Evolutionary conservation across 208 protist species (phyloP).

Genomic region (Trypanosoma cruzi): DNA sequence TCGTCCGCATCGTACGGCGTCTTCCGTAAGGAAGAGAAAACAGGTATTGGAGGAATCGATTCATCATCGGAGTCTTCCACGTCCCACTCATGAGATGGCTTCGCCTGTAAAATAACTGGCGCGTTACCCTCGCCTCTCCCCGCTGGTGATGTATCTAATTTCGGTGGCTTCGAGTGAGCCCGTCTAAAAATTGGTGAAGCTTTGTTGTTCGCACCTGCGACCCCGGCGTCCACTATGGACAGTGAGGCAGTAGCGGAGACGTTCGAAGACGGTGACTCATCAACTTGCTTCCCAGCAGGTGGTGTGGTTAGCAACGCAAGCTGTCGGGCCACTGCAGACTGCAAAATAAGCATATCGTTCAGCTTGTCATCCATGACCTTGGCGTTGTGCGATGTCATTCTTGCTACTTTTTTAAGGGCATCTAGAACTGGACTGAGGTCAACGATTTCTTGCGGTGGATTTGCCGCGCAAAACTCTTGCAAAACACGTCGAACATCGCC

Average conservation of each 20-base stretch:
- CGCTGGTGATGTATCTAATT: neutral
- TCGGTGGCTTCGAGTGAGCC: slow-evolving; percentile 20
- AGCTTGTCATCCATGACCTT: slow-evolving; percentile 40
- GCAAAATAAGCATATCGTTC: slow-evolving; percentile 31
- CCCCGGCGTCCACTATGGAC: neutral
- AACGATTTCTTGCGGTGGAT: neutral
- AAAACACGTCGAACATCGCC: slow-evolving; percentile 7
- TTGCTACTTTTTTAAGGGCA: slow-evolving; percentile 26
- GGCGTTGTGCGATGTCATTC: slow-evolving; percentile 29
- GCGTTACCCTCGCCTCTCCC: neutral
- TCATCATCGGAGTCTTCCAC: slow-evolving; percentile 35
- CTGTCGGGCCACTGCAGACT: slow-evolving; percentile 29
- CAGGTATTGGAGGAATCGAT: slow-evolving; percentile 22
- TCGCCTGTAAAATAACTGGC: neutral
- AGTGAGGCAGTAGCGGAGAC: neutral
- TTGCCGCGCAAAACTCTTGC: neutral
- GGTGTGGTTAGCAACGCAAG: neutral
- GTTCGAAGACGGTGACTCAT: neutral
- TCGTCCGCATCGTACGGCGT: slow-evolving; percentile 44
- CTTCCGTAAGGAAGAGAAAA: slow-evolving; percentile 5
- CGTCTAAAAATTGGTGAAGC: slow-evolving; percentile 16
- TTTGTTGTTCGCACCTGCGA: neutral
- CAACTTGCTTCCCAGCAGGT: neutral
- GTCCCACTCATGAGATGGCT: slow-evolving; percentile 39
- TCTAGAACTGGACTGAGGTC: slow-evolving; percentile 4